Base-by-base conservation (phyloP, 2,329 filamentous ascomycete genomes). In the Erysiphe pulchra region DNA sequence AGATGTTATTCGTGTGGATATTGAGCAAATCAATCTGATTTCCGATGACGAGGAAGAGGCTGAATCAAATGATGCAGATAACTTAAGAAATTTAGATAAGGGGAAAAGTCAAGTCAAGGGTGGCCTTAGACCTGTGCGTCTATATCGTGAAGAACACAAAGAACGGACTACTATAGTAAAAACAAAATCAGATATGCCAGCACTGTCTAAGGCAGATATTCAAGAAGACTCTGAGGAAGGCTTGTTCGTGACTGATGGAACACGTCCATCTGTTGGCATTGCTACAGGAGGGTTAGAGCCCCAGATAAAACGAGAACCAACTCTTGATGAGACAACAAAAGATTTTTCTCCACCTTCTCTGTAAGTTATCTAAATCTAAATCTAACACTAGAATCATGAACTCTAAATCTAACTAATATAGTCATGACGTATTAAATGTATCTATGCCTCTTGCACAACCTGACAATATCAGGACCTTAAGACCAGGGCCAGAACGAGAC, bases 101-200 rank as follows among this genome's bases (percentile, higher is more conserved):
- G 46, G 45, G 18, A 39, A 33, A 14, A n/a, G 17, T 4, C 2
- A 2, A 9, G 44, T 40, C 24, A 51, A 48, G 40, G 47, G 49
- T 14, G 50, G 51, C 8, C 46, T 56, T 16, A 53, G 47, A 45
- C 57, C 57, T 5, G 48, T 59, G 17, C 52, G 57, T 37, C 46
- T 59, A 9, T 39, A 52, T 16, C 48, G 57, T 41, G 45, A 53
- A 28, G 54, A 57, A 45, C 57, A 59, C 39, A 55, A 57, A 45
- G 52, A 51, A 28, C 50, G 56, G 40, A 47, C 48, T n/a, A 52
- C 51, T 14, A 47, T 56, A n/a, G 54, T 57, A 41, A 57, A 57
- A 38, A 52, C 49, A 1, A 49, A 8, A 4, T 32, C 41, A 50
- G 18, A 41, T 47, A n/a, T 16, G 38, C 48, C 16, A 38, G 38